These are phyloP conservation scores for Rhododendron williamsianum DNA, from an alignment of 148 eudicot species.

Conservation along the genomic window DNA sequence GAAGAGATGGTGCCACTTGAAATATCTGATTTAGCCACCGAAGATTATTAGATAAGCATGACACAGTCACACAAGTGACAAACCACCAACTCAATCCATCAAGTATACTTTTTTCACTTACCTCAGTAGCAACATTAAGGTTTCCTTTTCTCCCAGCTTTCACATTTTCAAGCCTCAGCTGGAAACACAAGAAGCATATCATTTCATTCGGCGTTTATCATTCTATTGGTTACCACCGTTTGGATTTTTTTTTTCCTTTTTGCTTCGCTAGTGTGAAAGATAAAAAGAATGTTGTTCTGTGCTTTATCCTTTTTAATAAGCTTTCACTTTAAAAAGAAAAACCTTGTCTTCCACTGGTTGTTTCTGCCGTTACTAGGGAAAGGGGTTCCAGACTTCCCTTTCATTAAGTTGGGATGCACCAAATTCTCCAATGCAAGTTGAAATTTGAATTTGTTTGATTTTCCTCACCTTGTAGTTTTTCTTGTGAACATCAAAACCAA, in stretches of 20 bases:
- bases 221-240: background rate
- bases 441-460: background rate
- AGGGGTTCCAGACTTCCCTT: background rate
- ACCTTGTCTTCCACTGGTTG: background rate
- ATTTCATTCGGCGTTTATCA: background rate
- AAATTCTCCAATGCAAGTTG: background rate
- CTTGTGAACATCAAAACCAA: slow-evolving; percentile 86
- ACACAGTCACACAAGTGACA: background rate
- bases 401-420: background rate
- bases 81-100: background rate
- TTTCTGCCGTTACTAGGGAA: background rate
- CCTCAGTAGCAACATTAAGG: slow-evolving; percentile 93
- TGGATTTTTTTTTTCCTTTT: background rate
- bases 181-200: slow-evolving; percentile 13
- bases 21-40: slow-evolving; percentile 49
- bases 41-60: background rate
- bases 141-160: slow-evolving; percentile 99
- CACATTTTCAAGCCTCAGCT: slow-evolving; percentile 89
- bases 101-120: slow-evolving; percentile 17
- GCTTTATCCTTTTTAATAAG: background rate
- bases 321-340: background rate
- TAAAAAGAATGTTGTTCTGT: background rate
- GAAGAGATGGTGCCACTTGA: slow-evolving; percentile 96
- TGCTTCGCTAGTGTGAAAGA: background rate
- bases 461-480: slow-evolving; percentile 82